Conservation (phyloP, 2,329 filamentous ascomycete species). For the Akanthomyces lecanii region DNA sequence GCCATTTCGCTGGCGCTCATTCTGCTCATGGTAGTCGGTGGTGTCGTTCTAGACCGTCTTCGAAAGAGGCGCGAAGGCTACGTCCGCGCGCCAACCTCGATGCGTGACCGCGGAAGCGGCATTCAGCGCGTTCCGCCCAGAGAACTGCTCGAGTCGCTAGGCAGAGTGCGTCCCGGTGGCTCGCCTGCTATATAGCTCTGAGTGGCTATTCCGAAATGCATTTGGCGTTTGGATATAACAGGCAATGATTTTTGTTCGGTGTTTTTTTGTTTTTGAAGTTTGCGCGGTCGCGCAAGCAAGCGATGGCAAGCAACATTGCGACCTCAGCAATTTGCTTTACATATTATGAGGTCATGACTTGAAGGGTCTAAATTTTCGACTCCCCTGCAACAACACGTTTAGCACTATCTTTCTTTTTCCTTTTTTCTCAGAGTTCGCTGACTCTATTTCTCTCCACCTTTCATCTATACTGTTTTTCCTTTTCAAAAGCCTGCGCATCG, state of each 20-base stretch:
- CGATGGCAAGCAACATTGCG: constrained; percentile 9
- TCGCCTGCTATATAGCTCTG: constrained; percentile 48
- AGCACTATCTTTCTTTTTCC: background rate
- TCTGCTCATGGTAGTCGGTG: constrained; percentile 70
- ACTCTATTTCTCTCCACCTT: constrained; percentile 19
- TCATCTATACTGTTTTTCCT: background rate
- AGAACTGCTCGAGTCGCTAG: constrained; percentile 53
- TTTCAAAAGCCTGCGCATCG: background rate
- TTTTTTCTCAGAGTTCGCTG: background rate
- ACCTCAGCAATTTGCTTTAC: constrained; percentile 2
- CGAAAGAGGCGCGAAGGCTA: constrained; percentile 78
- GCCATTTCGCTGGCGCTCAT: constrained; percentile 74
- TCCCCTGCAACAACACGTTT: background rate
- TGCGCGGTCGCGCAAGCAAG: background rate
- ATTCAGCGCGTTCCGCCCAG: constrained; percentile 58
- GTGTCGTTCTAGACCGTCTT: constrained; percentile 69
- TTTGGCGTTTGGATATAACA: constrained; percentile 37
- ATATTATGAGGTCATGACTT: constrained; percentile 16
- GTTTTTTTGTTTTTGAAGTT: background rate
- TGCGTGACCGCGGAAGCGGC: constrained; percentile 56
- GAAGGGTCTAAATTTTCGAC: background rate
- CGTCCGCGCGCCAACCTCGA: constrained; percentile 66
- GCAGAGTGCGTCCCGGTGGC: constrained; percentile 43
- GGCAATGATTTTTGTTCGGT: constrained; percentile 19
- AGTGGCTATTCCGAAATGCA: constrained; percentile 26